phyloP scores from a whole-genome alignment of 257 asterid species.

The Solanum peruvianum region DNA sequence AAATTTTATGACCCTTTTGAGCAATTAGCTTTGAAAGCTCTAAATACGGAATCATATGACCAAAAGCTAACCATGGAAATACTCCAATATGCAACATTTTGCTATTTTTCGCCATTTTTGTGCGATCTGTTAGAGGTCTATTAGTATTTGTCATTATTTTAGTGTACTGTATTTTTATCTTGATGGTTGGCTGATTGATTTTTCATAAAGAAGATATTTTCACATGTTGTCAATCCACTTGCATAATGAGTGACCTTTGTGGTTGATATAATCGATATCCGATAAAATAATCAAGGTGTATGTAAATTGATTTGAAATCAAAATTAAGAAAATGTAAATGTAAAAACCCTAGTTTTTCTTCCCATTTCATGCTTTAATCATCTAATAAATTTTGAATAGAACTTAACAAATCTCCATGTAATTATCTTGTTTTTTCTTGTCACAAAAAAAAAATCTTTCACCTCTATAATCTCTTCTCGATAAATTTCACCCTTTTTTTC shows the following conservation, averaged over 20 bases:
- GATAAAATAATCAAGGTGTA: background rate
- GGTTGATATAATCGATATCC: background rate
- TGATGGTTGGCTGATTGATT: background rate
- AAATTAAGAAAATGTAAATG: background rate
- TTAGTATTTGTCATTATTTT: too few relatives aligned
- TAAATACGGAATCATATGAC: slow-evolving; percentile 43
- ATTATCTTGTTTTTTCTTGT: background rate
- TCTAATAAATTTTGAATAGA: background rate
- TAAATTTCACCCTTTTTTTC: background rate
- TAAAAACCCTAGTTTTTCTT: background rate
- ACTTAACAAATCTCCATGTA: background rate
- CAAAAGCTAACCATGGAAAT: slow-evolving; percentile 65
- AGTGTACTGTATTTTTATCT: too few relatives aligned
- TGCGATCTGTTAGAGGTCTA: background rate
- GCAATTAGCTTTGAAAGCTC: slow-evolving; percentile 39
- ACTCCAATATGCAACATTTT: slow-evolving; percentile 28
- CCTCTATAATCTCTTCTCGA: background rate
- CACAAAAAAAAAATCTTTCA: background rate
- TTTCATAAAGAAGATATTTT: too few relatives aligned
- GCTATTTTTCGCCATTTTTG: background rate
- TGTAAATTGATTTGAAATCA: background rate
- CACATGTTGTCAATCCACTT: background rate
- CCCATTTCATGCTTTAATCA: background rate
- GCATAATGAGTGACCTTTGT: too few relatives aligned
- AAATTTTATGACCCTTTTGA: slow-evolving; percentile 35